Evolutionary conservation across 73 alveolate species (phyloP).

Genomic region (Blepharisma japonicum): DNA sequence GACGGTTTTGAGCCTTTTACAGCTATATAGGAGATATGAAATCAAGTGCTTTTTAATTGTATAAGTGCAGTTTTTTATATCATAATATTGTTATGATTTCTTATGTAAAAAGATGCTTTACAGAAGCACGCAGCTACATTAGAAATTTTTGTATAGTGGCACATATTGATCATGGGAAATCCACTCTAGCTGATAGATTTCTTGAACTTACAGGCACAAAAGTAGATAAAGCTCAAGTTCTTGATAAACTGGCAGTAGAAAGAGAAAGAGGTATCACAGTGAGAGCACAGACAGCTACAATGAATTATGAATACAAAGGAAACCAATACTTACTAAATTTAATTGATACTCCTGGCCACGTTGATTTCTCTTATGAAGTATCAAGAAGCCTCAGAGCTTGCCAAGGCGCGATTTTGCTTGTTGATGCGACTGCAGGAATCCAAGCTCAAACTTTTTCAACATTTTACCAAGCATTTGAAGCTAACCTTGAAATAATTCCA

Average conservation of each 20-base stretch:
- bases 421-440: conserved; percentile 90
- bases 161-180: conserved; percentile 92
- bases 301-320: conserved; percentile 59
- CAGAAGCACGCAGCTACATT: conserved; percentile 26
- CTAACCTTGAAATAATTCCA: conserved; percentile 68
- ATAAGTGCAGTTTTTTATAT: too few relatives aligned
- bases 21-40: too few relatives aligned
- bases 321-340: conserved; percentile 69
- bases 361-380: conserved; percentile 91
- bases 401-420: conserved; percentile 86
- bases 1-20: too few relatives aligned
- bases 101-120: too few relatives aligned
- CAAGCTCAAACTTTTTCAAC: conserved; percentile 90
- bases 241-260: conserved; percentile 75
- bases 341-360: conserved; percentile 97
- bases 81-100: too few relatives aligned
- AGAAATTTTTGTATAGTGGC: conserved; percentile 87
- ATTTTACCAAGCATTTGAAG: conserved; percentile 71
- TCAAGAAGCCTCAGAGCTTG: conserved; percentile 90
- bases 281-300: conserved; percentile 87
- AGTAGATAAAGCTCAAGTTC: conserved; percentile 39
- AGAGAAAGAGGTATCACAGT: conserved; percentile 94
- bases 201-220: conserved; percentile 50
- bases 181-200: conserved; percentile 75
- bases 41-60: too few relatives aligned